phyloP scores from a whole-genome alignment of 352 stramenopile species.

The Pythium guiyangense region DNA sequence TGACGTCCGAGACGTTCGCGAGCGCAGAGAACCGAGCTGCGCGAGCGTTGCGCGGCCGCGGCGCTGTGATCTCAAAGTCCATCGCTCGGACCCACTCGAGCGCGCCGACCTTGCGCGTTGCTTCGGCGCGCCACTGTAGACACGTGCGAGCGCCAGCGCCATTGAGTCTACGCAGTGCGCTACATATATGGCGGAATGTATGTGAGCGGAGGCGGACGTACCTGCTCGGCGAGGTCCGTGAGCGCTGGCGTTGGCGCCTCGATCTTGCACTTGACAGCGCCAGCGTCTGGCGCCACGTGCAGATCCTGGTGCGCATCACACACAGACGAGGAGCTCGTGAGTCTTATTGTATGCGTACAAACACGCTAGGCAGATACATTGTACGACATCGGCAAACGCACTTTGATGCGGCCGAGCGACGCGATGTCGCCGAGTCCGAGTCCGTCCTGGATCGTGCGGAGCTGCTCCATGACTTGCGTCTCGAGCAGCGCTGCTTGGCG shows the following conservation, averaged over 20 bases:
- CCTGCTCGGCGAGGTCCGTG: slow-evolving; percentile 62
- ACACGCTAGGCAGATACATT: too few species aligned
- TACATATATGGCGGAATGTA: too few species aligned
- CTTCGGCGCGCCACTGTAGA: slow-evolving; percentile 66
- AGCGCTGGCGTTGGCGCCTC: slow-evolving; percentile 65
- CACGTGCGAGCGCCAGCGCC: neutral
- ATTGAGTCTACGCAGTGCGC: too few species aligned
- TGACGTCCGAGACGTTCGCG: slow-evolving; percentile 83
- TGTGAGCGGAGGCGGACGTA: slow-evolving; percentile 15
- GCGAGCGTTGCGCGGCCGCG: slow-evolving; percentile 58
- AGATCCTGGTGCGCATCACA: slow-evolving; percentile 38
- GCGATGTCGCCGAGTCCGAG: slow-evolving; percentile 74
- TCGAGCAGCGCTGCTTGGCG: slow-evolving; percentile 66
- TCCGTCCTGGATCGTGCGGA: slow-evolving; percentile 65
- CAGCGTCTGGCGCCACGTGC: slow-evolving; percentile 30
- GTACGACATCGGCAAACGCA: slow-evolving; percentile 10
- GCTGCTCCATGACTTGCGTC: slow-evolving; percentile 67
- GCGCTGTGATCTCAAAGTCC: slow-evolving; percentile 58
- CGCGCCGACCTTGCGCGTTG: slow-evolving; percentile 33
- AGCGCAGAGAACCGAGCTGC: slow-evolving; percentile 72
- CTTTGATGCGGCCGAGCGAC: slow-evolving; percentile 75
- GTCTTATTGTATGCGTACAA: neutral
- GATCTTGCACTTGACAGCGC: slow-evolving; percentile 67
- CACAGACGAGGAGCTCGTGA: too few species aligned
- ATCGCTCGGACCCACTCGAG: slow-evolving; percentile 77